Percentiles rank a stretch among this genome's conserved stretches.
phyloP scores from a whole-genome alignment of 2,329 filamentous ascomycete genomes.

The Aspergillus eucalypticola region DNA sequence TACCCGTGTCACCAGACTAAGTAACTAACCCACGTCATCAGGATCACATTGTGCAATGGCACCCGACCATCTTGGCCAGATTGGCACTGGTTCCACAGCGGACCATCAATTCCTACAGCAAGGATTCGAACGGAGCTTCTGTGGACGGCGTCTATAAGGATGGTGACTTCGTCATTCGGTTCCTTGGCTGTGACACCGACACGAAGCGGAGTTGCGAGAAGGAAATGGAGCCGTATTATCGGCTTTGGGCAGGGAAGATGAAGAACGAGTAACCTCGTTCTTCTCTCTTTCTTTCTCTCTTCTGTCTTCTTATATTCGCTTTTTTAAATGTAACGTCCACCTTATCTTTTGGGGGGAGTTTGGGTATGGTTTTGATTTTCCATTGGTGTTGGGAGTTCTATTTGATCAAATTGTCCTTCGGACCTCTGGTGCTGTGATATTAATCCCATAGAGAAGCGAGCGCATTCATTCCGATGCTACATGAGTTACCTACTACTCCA shows the following conservation, averaged over 20 bases:
- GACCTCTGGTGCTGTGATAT: background rate
- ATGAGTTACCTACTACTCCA: background rate
- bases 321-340: conserved; percentile 4
- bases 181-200: conserved; percentile 68
- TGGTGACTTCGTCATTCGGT: conserved; percentile 80
- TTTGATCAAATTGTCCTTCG: background rate
- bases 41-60: conserved; percentile 94
- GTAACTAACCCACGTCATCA: conserved; percentile 45
- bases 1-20: background rate
- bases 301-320: background rate
- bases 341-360: conserved; percentile 1
- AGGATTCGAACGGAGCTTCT: conserved; percentile 39
- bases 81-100: conserved; percentile 87
- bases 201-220: conserved; percentile 65
- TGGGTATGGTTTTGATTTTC: conserved; percentile 10
- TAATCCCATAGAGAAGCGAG: background rate
- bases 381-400: conserved; percentile 3
- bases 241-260: conserved; percentile 41
- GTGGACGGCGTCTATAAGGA: conserved; percentile 69
- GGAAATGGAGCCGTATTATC: conserved; percentile 63
- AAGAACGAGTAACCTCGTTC: conserved; percentile 20
- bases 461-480: background rate
- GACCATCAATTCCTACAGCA: conserved; percentile 75
- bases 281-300: background rate
- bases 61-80: conserved; percentile 89